Percentiles rank a stretch among this genome's conserved stretches.
phyloP scores from a whole-genome alignment of 2,329 filamentous ascomycete genomes.

The Pseudocercospora vitis region DNA sequence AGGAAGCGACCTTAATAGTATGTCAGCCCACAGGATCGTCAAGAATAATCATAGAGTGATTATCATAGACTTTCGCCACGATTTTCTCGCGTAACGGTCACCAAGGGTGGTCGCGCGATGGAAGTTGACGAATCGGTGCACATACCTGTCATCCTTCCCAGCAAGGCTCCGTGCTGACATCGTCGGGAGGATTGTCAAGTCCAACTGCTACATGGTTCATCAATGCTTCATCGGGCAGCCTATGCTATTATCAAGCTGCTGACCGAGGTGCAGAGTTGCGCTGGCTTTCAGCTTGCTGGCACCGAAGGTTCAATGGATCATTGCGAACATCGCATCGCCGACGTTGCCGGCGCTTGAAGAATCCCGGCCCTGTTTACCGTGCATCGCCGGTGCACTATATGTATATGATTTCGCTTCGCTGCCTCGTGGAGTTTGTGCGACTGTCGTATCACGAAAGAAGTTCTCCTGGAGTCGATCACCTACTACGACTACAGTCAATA shows the following conservation, averaged over 20 bases:
- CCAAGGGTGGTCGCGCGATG: neutral
- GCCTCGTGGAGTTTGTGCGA: neutral
- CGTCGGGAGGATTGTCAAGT: neutral
- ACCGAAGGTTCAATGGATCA: neutral
- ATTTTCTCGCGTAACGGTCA: neutral
- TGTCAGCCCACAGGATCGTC: neutral
- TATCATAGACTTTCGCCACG: constrained; percentile 1
- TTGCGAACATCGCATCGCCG: neutral
- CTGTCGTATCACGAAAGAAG: neutral
- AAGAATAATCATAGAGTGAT: no score
- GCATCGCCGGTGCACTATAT: constrained; percentile 1
- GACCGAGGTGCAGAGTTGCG: constrained; percentile 3
- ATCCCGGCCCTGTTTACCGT: constrained; percentile 2
- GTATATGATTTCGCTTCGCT: neutral
- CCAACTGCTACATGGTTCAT: neutral
- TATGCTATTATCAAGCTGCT: neutral
- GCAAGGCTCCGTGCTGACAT: neutral
- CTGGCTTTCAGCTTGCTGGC: neutral
- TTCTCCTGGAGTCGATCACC: neutral
- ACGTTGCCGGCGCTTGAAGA: neutral
- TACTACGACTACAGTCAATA: constrained; percentile 1
- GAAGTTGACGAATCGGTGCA: neutral
- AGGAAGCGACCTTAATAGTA: no score
- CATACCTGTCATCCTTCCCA: neutral
- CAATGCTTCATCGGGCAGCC: neutral